Evolutionary conservation across 2,329 filamentous ascomycete species (phyloP), one percentile per base, ranked within the genome.

Genomic region (Arachnomyces sp.): DNA sequence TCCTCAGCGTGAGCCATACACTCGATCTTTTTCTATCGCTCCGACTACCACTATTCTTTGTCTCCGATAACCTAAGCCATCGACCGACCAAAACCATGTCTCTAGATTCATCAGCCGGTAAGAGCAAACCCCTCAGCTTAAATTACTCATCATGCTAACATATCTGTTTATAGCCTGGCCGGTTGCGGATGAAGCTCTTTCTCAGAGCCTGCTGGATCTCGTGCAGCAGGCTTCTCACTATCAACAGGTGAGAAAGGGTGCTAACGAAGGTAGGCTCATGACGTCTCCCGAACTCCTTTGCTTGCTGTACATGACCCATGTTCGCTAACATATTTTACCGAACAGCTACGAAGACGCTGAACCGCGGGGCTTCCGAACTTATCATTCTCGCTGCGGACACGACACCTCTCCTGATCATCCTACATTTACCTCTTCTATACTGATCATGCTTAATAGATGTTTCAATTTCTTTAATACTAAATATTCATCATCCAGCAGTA

Each of bases 331-430:
- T 42, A 28, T 44, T 43, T 39, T 28, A 32, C 40, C 16, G 42
- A 45, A 39, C 49, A 65, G 72, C 79, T 29, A 94, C 86, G 60
- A 94, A 94, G 74, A 84, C 86, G 1, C 75, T 94, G 38, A 93
- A 92, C 72, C 82, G 90, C 53, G 89, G 90, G 68, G 88, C 90
- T 47, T 80, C 80, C 52, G 90, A 96, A 70, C 72, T 96, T 49
- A 81, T 94, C 58, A 77, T 96, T 53, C 79, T 95, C 40, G 87
- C 88, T 35, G 88, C 11, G 39, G 90, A 96, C 63, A 92, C 87
- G 54, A 76, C 78, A 43, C 89, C 89, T 31, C 75, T 95, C 38
- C 84, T 86, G 39, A 95, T 95, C 51, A 74, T 94, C 36, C 77
- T 94, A 44, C 88, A 94, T 67, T 73, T 95, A 32, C 90, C 90